phyloP scores from a whole-genome alignment of 306 rosid species.

The Quercus glauca region DNA sequence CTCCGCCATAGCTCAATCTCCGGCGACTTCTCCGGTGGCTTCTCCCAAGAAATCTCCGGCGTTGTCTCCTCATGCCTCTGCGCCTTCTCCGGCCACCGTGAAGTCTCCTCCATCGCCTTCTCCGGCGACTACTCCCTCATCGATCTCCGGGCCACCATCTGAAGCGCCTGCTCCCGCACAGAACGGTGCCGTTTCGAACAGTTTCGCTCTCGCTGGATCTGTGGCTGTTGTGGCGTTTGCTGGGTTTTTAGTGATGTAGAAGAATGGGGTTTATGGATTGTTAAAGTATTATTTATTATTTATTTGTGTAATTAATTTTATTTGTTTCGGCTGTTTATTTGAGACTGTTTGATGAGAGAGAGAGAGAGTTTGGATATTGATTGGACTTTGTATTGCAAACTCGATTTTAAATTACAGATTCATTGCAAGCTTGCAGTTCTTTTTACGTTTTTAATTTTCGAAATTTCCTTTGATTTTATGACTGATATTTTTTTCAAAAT shows the following conservation, averaged over 20 bases:
- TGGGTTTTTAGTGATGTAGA: not conserved
- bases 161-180: conserved; percentile 15
- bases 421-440: too few relatives aligned
- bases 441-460: too few relatives aligned
- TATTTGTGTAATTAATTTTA: not conserved
- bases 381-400: not conserved
- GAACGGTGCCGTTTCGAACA: conserved; percentile 14
- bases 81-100: not conserved
- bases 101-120: not conserved
- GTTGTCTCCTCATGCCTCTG: not conserved
- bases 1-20: conserved; percentile 15
- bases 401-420: too few relatives aligned
- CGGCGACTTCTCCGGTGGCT: not conserved
- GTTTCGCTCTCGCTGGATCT: conserved; percentile 26
- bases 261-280: not conserved
- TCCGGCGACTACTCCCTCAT: not conserved
- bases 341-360: too few relatives aligned
- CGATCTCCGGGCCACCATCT: conserved; percentile 19
- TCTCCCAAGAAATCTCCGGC: not conserved
- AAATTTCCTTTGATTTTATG: too few relatives aligned
- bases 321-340: not conserved
- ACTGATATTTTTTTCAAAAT: too few relatives aligned
- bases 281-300: not conserved
- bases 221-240: conserved; percentile 8
- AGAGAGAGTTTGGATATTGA: not conserved